A percentile compares a stretch with the other conserved stretches of the same genome.
Evolutionary conservation across 192 early-diverging fungal genomes (phyloP).

Genomic region (Chytriomyces sp.): DNA sequence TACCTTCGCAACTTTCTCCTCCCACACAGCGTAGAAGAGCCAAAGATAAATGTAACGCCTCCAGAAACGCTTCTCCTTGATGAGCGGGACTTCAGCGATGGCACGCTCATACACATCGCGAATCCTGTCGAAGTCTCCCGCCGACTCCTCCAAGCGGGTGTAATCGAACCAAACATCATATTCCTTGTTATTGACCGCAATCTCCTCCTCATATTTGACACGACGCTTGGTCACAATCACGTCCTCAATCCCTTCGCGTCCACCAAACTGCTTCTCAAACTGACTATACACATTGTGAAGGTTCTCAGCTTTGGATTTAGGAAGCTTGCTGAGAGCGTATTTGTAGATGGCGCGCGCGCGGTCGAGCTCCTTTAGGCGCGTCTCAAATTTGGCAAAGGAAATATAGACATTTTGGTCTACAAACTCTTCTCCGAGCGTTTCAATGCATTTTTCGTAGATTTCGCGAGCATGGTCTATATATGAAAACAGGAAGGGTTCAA

Average conservation of each 20-base stretch:
- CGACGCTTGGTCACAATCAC: constrained; percentile 89
- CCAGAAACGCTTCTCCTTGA: constrained; percentile 92
- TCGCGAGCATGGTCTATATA: constrained; percentile 72
- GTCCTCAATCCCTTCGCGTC: constrained; percentile 82
- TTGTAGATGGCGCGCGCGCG: constrained; percentile 95
- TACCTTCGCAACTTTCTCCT: constrained; percentile 81
- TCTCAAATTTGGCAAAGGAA: constrained; percentile 96
- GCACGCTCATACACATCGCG: constrained; percentile 97
- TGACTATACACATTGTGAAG: constrained; percentile 92
- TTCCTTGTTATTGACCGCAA: constrained; percentile 74
- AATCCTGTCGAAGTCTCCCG: constrained; percentile 70
- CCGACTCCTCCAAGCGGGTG: constrained; percentile 80
- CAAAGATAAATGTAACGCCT: constrained; percentile 98
- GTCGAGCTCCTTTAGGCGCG: constrained; percentile 85
- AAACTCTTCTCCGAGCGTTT: constrained; percentile 82
- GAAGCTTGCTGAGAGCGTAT: constrained; percentile 86
- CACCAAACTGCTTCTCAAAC: constrained; percentile 97
- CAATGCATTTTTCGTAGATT: constrained; percentile 87
- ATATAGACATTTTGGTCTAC: constrained; percentile 95
- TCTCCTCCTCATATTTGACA: constrained; percentile 85
- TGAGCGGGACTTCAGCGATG: constrained; percentile 82
- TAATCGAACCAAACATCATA: constrained; percentile 99
- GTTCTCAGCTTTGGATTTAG: constrained; percentile 78
- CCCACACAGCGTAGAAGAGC: constrained; percentile 96
- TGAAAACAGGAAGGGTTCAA: not conserved